Percentiles rank a stretch among this genome's conserved stretches.
These are phyloP conservation scores for Ampelomyces quisqualis DNA, from an alignment of 2,329 filamentous ascomycete genomes.

Conservation along the genomic window DNA sequence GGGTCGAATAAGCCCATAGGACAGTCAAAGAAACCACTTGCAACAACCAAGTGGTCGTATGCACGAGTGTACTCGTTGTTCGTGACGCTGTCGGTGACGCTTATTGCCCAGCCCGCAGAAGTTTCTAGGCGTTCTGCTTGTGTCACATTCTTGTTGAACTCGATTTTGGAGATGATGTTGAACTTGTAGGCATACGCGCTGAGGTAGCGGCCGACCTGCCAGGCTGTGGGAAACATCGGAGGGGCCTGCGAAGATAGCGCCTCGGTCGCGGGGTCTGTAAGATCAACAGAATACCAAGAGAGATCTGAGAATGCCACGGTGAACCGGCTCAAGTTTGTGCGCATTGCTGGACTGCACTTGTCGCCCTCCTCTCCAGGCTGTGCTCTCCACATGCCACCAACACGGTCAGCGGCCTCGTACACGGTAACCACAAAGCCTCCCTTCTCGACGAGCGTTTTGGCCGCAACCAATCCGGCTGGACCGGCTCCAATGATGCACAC, in stretches of 20 bases:
- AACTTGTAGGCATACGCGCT: conserved; percentile 64
- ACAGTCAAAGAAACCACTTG: conserved; percentile 71
- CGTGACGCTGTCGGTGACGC: conserved; percentile 16
- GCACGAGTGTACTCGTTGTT: conserved; percentile 12
- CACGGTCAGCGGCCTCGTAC: conserved; percentile 64
- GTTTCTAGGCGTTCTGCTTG: conserved; percentile 24
- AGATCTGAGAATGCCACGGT: conserved; percentile 66
- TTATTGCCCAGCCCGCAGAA: conserved; percentile 23
- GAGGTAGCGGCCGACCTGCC: conserved; percentile 74
- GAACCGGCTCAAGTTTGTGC: conserved; percentile 74
- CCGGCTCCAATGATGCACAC: conserved; percentile 50
- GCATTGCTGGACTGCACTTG: conserved; percentile 61
- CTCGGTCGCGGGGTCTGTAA: conserved; percentile 14
- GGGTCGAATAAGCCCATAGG: conserved; percentile 16
- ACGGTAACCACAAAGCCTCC: conserved; percentile 67
- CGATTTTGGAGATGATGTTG: conserved; percentile 51
- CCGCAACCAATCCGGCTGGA: conserved; percentile 48
- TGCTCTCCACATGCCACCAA: conserved; percentile 77
- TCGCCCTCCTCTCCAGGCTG: conserved; percentile 51
- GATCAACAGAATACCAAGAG: conserved; percentile 61
- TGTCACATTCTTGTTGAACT: conserved; percentile 49
- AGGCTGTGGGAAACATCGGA: conserved; percentile 71
- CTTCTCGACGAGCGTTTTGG: conserved; percentile 67
- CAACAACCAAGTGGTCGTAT: conserved; percentile 72
- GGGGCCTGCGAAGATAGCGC: conserved; percentile 29